Conservation (phyloP, 306 rosid species). For the Argentina anserina region DNA sequence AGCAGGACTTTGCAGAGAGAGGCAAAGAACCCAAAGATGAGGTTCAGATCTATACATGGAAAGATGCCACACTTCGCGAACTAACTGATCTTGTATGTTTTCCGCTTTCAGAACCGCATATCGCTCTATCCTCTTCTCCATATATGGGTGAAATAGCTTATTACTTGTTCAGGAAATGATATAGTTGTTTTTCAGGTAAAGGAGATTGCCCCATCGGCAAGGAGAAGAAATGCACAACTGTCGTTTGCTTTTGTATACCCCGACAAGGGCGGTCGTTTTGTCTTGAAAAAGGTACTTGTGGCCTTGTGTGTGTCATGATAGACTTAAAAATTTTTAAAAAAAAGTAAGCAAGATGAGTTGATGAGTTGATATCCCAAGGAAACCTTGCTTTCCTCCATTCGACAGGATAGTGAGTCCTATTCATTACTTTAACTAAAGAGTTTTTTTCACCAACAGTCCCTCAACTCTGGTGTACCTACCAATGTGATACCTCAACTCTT, state of each 20-base stretch:
- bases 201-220: constrained; percentile 89
- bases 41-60: constrained; percentile 98
- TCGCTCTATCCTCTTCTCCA: not conserved
- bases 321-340: not conserved
- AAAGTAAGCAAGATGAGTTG: constrained; percentile 1
- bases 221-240: constrained; percentile 85
- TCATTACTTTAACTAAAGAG: constrained; percentile 1
- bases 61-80: constrained; percentile 91
- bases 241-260: constrained; percentile 96
- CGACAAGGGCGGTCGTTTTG: constrained; percentile 79
- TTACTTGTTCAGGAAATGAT: constrained; percentile 19
- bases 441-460: too few species aligned
- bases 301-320: not conserved
- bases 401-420: not conserved
- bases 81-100: constrained; percentile 76
- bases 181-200: constrained; percentile 53
- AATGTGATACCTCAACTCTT: too few species aligned
- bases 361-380: not conserved
- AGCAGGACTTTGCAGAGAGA: constrained; percentile 80
- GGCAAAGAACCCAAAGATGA: constrained; percentile 95
- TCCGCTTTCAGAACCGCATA: not conserved
- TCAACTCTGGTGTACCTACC: too few species aligned
- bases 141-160: not conserved
- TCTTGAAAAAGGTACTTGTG: constrained; percentile 66
- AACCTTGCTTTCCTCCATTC: not conserved